A percentile compares a stretch with the other conserved stretches of the same genome.
Evolutionary conservation across 2,329 filamentous ascomycete genomes (phyloP).

Genomic region (Colletotrichum sp.): DNA sequence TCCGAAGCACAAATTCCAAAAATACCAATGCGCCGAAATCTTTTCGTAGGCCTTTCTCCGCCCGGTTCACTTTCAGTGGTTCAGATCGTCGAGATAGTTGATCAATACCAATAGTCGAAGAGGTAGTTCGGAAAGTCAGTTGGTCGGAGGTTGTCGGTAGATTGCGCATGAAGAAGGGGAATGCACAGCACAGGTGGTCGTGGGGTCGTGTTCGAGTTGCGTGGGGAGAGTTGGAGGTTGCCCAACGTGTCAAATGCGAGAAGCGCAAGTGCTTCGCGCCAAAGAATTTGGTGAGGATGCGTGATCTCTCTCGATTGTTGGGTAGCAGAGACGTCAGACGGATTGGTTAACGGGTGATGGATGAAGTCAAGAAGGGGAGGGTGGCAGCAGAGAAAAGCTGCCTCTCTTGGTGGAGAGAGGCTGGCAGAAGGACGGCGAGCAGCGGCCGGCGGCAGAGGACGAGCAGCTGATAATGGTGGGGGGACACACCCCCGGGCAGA

Average conservation of each 20-base stretch:
- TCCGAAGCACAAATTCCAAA: neutral
- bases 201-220: slow-evolving; percentile 7
- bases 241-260: neutral
- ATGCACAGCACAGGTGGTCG: neutral
- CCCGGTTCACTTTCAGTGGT: neutral
- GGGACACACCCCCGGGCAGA: neutral
- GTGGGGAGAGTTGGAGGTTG: neutral
- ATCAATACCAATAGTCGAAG: slow-evolving; percentile 1
- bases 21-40: neutral
- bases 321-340: neutral
- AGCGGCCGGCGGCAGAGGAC: neutral
- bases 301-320: neutral
- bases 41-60: neutral
- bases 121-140: neutral
- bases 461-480: slow-evolving; percentile 18
- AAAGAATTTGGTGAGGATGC: neutral
- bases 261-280: slow-evolving; percentile 3
- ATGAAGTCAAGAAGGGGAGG: neutral
- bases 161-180: neutral
- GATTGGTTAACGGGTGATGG: neutral
- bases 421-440: neutral
- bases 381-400: slow-evolving; percentile 13
- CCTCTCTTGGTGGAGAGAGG: slow-evolving; percentile 20
- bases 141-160: neutral
- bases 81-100: neutral